Conservation (phyloP, 2,329 filamentous ascomycete species). For the Colletotrichum spinosum region DNA sequence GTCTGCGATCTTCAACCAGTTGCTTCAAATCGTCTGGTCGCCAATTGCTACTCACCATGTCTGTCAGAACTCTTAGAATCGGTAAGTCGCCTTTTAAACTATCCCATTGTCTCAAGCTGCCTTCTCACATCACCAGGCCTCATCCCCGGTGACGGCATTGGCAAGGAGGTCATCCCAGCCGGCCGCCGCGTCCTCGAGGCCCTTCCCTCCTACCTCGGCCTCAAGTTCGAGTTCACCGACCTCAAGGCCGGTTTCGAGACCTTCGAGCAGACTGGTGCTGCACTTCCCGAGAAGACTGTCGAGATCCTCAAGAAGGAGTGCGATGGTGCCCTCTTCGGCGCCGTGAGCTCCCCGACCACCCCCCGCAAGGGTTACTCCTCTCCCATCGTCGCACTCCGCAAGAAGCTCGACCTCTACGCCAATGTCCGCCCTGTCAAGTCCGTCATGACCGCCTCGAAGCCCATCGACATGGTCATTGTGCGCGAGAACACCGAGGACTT, state of each 20-base stretch:
- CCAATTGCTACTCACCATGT: slow-evolving; percentile 47
- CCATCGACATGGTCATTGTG: slow-evolving; percentile 97
- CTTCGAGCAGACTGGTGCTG: slow-evolving; percentile 89
- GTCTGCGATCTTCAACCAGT: slow-evolving; percentile 9
- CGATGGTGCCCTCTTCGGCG: slow-evolving; percentile 95
- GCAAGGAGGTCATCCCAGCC: slow-evolving; percentile 96
- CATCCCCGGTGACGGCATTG: slow-evolving; percentile 98
- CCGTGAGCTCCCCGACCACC: slow-evolving; percentile 90
- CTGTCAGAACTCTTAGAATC: slow-evolving; percentile 56
- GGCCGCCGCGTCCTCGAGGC: slow-evolving; percentile 93
- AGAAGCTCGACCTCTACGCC: slow-evolving; percentile 93
- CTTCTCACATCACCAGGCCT: slow-evolving; percentile 65
- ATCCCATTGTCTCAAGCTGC: slow-evolving; percentile 13
- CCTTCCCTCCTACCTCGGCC: slow-evolving; percentile 86
- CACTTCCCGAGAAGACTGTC: slow-evolving; percentile 91
- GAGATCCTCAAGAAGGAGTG: slow-evolving; percentile 90
- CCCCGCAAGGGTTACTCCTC: slow-evolving; percentile 96
- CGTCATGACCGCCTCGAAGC: slow-evolving; percentile 71
- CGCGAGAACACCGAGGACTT: slow-evolving; percentile 99
- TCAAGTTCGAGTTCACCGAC: slow-evolving; percentile 95
- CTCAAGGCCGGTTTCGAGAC: slow-evolving; percentile 93
- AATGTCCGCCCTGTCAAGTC: slow-evolving; percentile 97
- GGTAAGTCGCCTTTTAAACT: slow-evolving; percentile 43
- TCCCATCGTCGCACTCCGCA: slow-evolving; percentile 96
- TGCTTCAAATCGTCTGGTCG: slow-evolving; percentile 11